phyloP scores from a whole-genome alignment of 495 filamentous ascomycete genomes.

The Aspergillus diversus region DNA sequence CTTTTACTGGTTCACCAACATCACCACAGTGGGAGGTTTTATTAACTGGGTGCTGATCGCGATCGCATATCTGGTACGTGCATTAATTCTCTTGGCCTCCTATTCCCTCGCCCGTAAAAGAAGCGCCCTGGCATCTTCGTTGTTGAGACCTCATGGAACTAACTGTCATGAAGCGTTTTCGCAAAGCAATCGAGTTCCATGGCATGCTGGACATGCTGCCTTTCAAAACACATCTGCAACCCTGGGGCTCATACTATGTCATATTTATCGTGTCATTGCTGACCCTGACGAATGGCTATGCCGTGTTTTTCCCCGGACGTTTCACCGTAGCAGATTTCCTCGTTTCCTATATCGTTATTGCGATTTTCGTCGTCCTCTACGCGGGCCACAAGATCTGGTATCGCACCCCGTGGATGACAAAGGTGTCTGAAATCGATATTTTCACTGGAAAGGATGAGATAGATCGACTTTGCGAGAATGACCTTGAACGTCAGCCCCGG shows the following conservation, averaged over 20 bases:
- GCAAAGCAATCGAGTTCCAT: slow-evolving; percentile 46
- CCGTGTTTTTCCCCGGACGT: slow-evolving; percentile 58
- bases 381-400: slow-evolving; percentile 42
- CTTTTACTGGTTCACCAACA: slow-evolving; percentile 63
- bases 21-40: slow-evolving; percentile 63
- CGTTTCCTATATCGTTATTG: slow-evolving; percentile 41
- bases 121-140: neutral
- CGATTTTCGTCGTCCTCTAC: slow-evolving; percentile 76
- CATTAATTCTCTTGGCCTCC: neutral
- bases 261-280: slow-evolving; percentile 60
- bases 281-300: slow-evolving; percentile 67
- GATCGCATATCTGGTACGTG: slow-evolving; percentile 36
- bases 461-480: slow-evolving; percentile 34
- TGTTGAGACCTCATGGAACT: neutral
- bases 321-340: slow-evolving; percentile 56
- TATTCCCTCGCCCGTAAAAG: no score
- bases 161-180: slow-evolving; percentile 40
- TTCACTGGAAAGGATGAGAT: slow-evolving; percentile 39
- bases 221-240: slow-evolving; percentile 57
- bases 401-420: slow-evolving; percentile 55
- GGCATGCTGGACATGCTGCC: slow-evolving; percentile 51
- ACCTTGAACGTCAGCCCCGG: slow-evolving; percentile 29
- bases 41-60: slow-evolving; percentile 56
- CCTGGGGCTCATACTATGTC: slow-evolving; percentile 57
- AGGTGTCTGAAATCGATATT: slow-evolving; percentile 37